Evolutionary conservation across 257 asterid species (phyloP).

Genomic region (Fraxinus quadrangulata): DNA sequence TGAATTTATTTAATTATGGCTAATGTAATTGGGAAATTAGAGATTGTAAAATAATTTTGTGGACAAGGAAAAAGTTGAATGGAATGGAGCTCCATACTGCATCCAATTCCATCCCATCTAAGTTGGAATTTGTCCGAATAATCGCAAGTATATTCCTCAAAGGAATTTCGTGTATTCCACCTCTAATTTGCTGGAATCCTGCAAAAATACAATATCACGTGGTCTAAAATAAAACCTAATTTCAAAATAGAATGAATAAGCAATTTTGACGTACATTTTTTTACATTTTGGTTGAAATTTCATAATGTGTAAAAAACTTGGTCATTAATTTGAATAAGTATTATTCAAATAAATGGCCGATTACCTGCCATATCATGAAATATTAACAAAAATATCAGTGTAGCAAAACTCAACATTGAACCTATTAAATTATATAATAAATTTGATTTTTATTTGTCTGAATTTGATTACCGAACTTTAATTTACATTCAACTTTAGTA

Average conservation of each 20-base stretch:
- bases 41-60: neutral
- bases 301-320: too few species aligned
- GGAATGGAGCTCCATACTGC: neutral
- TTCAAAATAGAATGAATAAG: neutral
- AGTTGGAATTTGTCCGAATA: neutral
- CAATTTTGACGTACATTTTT: too few species aligned
- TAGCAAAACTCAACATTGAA: too few species aligned
- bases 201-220: neutral
- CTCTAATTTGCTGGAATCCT: neutral
- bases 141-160: neutral
- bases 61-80: neutral
- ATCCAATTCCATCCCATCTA: neutral
- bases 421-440: too few species aligned
- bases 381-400: too few species aligned
- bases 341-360: too few species aligned
- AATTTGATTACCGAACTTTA: too few species aligned
- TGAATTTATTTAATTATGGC: neutral
- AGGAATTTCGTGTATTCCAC: neutral
- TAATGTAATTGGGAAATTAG: neutral
- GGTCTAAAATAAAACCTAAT: neutral
- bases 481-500: too few species aligned
- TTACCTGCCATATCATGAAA: too few species aligned
- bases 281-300: too few species aligned
- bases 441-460: too few species aligned
- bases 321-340: too few species aligned